Conservation (phyloP, 2,329 filamentous ascomycete genomes). For the Aspergillus tanneri region DNA sequence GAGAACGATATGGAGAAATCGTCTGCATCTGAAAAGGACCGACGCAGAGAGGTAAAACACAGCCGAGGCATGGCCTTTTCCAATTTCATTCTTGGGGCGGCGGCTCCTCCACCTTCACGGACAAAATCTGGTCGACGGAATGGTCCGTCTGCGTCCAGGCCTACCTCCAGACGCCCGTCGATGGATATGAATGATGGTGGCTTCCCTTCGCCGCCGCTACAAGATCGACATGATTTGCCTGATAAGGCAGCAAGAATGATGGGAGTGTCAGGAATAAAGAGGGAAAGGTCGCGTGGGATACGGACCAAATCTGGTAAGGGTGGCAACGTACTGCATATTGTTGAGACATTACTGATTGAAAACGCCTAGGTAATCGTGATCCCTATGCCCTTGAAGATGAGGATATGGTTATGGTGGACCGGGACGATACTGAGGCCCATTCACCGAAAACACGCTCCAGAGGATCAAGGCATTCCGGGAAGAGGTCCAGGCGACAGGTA, state of each 20-base stretch:
- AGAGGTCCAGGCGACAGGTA: slow-evolving; percentile 42
- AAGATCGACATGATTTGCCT: slow-evolving; percentile 63
- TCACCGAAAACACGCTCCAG: slow-evolving; percentile 35
- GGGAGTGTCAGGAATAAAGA: slow-evolving; percentile 55
- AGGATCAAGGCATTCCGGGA: slow-evolving; percentile 33
- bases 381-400: slow-evolving; percentile 66
- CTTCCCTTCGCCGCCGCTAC: slow-evolving; percentile 70
- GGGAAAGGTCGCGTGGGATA: slow-evolving; percentile 52
- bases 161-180: slow-evolving; percentile 64
- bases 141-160: slow-evolving; percentile 55
- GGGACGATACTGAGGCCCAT: slow-evolving; percentile 40
- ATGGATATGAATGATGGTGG: slow-evolving; percentile 63
- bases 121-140: slow-evolving; percentile 67
- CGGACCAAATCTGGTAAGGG: slow-evolving; percentile 49
- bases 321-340: slow-evolving; percentile 2
- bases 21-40: slow-evolving; percentile 70
- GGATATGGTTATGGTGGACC: slow-evolving; percentile 60
- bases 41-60: slow-evolving; percentile 54
- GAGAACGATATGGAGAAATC: slow-evolving; percentile 63
- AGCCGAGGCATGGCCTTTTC: slow-evolving; percentile 59
- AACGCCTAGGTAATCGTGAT: slow-evolving; percentile 42
- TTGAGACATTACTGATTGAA: slow-evolving; percentile 4
- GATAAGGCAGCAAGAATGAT: slow-evolving; percentile 78
- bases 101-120: slow-evolving; percentile 54
- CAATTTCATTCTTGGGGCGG: slow-evolving; percentile 65